Evolutionary conservation across 805 yeast species (phyloP).

Genomic region (Tanozyma kutaoensis): DNA sequence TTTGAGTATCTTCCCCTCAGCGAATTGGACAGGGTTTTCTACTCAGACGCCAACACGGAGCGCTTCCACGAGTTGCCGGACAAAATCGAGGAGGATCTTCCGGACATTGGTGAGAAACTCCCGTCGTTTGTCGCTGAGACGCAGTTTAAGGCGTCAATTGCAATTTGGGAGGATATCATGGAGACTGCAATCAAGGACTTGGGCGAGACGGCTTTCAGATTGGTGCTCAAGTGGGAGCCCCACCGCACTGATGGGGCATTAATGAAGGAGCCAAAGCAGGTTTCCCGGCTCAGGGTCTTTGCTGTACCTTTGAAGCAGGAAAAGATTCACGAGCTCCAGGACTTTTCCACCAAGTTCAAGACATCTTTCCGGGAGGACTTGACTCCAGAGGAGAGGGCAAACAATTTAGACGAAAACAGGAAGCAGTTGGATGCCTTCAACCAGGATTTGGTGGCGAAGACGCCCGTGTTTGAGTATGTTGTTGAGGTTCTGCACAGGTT

Average conservation of each 20-base stretch:
- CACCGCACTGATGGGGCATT: constrained; percentile 1
- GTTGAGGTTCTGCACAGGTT: constrained; percentile 10
- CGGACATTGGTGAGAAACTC: constrained; percentile 3
- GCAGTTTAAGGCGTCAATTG: constrained; percentile 8
- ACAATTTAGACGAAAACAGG: constrained; percentile 12
- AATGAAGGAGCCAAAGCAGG: constrained; percentile 1
- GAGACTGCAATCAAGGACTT: constrained; percentile 15
- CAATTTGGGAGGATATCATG: constrained; percentile 15
- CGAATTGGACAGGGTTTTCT: constrained; percentile 46
- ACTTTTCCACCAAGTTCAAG: constrained; percentile 12
- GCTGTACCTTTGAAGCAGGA: constrained; percentile 15
- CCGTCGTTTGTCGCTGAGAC: constrained; percentile 6
- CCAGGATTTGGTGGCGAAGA: constrained; percentile 6
- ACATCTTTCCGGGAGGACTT: constrained; percentile 18
- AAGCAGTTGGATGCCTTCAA: constrained; percentile 13
- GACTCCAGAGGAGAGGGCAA: constrained; percentile 9
- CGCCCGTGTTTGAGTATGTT: constrained; percentile 10
- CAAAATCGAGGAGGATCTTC: too few species aligned
- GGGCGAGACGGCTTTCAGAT: constrained; percentile 12
- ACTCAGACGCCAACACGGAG: too few species aligned
- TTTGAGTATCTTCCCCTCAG: constrained; percentile 74
- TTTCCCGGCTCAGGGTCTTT: constrained; percentile 10
- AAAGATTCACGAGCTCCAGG: constrained; percentile 12
- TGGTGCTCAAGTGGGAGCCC: constrained; percentile 10
- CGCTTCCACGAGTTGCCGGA: too few species aligned